Evolutionary conservation across 352 stramenopile genomes (phyloP).

Genomic region (Blastocystis sp.): DNA sequence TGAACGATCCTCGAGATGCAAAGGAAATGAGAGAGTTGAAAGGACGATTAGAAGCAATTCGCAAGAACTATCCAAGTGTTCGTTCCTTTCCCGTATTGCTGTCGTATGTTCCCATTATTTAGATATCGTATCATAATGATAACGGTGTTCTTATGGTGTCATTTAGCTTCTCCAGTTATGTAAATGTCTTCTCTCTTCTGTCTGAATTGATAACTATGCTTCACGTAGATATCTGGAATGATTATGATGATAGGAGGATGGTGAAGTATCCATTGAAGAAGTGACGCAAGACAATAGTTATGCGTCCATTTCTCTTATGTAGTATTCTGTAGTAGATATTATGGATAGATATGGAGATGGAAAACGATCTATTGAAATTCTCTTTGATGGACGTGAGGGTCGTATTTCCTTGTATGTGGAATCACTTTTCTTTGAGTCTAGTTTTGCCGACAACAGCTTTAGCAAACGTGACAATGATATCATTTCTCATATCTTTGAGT

Average conservation of each 20-base stretch:
- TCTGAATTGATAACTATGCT: neutral
- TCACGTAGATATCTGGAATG: neutral
- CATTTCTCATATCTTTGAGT: conserved; percentile 41
- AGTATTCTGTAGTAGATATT: neutral
- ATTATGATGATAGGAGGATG: conserved; percentile 2
- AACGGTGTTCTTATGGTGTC: conserved; percentile 33
- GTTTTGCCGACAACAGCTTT: conserved; percentile 37
- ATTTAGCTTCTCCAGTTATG: conserved; percentile 37
- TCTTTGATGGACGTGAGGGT: neutral
- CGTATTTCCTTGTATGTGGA: conserved; percentile 41
- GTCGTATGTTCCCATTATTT: neutral
- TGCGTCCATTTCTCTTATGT: conserved; percentile 22
- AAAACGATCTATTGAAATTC: conserved; percentile 28
- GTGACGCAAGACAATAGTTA: neutral
- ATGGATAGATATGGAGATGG: conserved; percentile 44
- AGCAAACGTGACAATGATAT: conserved; percentile 6
- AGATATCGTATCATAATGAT: neutral
- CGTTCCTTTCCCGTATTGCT: neutral
- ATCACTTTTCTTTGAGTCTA: neutral
- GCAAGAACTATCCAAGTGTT: conserved; percentile 34
- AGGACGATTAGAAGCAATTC: neutral
- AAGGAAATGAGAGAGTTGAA: neutral
- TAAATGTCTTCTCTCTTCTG: conserved; percentile 31
- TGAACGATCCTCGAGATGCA: neutral
- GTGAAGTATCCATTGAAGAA: conserved; percentile 23